Base-by-base conservation (phyloP, 139 green algal genomes). In the Edaphochlamys debaryana region DNA sequence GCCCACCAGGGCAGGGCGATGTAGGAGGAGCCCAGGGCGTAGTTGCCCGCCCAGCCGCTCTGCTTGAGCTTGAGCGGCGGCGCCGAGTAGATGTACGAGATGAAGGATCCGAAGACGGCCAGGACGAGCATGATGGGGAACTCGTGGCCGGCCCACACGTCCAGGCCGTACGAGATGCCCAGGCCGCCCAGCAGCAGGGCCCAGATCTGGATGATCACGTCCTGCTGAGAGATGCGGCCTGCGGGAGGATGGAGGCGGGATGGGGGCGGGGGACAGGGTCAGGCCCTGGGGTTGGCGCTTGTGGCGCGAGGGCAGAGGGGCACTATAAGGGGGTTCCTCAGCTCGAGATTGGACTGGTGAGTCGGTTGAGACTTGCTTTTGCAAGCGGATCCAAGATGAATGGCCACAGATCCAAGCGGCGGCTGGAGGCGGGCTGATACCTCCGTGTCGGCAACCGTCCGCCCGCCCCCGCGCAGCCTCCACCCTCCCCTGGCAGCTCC, bases 1-100 rank as follows among this genome's bases (percentile, higher is more conserved):
- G 95, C 95, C 91, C 94, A 98, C 97, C 97, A 99, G 38, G 97
- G 96, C 70, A 99, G 94, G 1, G 96, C 95, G 73, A 99, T 99
- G 94, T 99, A 99, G 29, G 92, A 98, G 37, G 93, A 95, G 29
- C 97, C 97, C 58, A 99, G 90, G 1, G 97, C 97, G 80, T 98
- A 99, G 91, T 98, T 99, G 71, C 97, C 97, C 30, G 90, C 89
- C 96, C 96, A 99, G 41, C 96, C 96, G 63, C 89, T 94, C 89
- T 98, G 94, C 91, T 99, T 99, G 1, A 99, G 94, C 95, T 99
- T 99, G 58, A 99, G 91, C 20, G 97, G 97, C 8, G 97, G 97
- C 5, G 97, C 97, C 7, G 92, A 97, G 94, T 99, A 99, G 89
- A 99, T 99, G 94, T 99, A 99, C 22, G 94, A 98, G 83, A 99